Conservation (phyloP, 2,329 filamentous ascomycete species). For the Penicillium sp. region DNA sequence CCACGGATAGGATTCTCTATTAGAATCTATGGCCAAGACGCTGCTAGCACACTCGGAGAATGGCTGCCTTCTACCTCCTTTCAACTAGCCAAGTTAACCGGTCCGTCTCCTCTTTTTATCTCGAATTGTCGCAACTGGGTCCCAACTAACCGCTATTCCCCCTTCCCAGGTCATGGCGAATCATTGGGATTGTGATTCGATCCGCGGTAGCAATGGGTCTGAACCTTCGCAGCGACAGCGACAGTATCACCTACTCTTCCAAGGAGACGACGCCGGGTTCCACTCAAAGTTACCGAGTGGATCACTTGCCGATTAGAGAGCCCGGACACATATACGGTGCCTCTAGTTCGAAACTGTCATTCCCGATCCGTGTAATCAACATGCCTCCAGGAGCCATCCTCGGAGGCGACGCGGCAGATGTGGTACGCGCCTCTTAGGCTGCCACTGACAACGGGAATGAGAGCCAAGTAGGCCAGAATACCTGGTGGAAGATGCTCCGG, state of each 20-base stretch:
- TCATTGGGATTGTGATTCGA: constrained; percentile 39
- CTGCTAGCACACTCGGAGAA: too few relatives aligned
- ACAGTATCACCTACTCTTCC: constrained; percentile 30
- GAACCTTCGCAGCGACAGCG: constrained; percentile 41
- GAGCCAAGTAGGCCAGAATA: neutral
- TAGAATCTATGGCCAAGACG: too few relatives aligned
- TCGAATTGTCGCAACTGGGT: too few relatives aligned
- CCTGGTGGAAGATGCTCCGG: neutral
- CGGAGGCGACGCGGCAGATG: neutral
- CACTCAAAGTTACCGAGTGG: neutral
- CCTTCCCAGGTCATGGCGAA: constrained; percentile 38
- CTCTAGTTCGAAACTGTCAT: neutral
- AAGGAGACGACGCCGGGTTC: constrained; percentile 31
- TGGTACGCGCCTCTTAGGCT: neutral
- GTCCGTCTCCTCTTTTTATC: constrained; percentile 18
- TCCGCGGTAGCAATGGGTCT: constrained; percentile 41
- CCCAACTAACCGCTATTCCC: neutral
- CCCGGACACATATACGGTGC: neutral
- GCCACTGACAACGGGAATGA: neutral
- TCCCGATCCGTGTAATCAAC: neutral
- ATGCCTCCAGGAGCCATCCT: neutral
- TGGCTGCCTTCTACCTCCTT: constrained; percentile 41
- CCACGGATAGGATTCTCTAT: too few relatives aligned
- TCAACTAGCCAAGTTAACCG: constrained; percentile 41
- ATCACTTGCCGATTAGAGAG: neutral